These are phyloP conservation scores for Monosporascus sp. DNA, from an alignment of 2,329 filamentous ascomycete species.

Conservation along the genomic window DNA sequence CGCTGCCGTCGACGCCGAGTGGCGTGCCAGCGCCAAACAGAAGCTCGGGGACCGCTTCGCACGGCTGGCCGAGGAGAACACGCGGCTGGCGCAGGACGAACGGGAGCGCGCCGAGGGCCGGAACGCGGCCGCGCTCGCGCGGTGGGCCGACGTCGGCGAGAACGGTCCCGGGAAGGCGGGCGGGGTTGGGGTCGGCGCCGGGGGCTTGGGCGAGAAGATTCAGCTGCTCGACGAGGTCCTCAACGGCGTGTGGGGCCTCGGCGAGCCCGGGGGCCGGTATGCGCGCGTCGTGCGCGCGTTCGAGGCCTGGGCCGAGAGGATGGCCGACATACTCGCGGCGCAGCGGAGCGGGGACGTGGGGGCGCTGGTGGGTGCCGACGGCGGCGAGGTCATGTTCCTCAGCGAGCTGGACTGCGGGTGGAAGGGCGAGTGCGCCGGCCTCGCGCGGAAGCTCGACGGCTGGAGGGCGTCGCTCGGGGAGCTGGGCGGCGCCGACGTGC, in stretches of 20 bases:
- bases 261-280: slow-evolving; percentile 51
- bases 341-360: slow-evolving; percentile 32
- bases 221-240: slow-evolving; percentile 53
- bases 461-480: slow-evolving; percentile 45
- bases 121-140: slow-evolving; percentile 47
- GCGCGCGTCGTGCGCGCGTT: slow-evolving; percentile 50
- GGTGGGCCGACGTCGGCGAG: slow-evolving; percentile 38
- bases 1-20: slow-evolving; percentile 37
- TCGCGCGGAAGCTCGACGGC: slow-evolving; percentile 49
- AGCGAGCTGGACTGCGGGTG: slow-evolving; percentile 51
- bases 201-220: slow-evolving; percentile 47
- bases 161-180: slow-evolving; percentile 5
- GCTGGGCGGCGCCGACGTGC: slow-evolving; percentile 27
- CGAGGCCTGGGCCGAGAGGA: slow-evolving; percentile 51
- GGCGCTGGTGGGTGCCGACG: slow-evolving; percentile 26
- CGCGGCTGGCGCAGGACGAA: slow-evolving; percentile 32
- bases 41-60: slow-evolving; percentile 43
- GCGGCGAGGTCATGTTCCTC: slow-evolving; percentile 41
- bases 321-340: slow-evolving; percentile 40
- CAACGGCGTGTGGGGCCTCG: slow-evolving; percentile 51
- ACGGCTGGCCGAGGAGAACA: slow-evolving; percentile 28
- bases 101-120: slow-evolving; percentile 39
- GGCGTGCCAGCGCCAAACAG: slow-evolving; percentile 50
- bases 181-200: slow-evolving; percentile 18
- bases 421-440: slow-evolving; percentile 50